Evolutionary conservation across 2,329 filamentous ascomycete genomes (phyloP).

Genomic region (Calonectria honghensis): DNA sequence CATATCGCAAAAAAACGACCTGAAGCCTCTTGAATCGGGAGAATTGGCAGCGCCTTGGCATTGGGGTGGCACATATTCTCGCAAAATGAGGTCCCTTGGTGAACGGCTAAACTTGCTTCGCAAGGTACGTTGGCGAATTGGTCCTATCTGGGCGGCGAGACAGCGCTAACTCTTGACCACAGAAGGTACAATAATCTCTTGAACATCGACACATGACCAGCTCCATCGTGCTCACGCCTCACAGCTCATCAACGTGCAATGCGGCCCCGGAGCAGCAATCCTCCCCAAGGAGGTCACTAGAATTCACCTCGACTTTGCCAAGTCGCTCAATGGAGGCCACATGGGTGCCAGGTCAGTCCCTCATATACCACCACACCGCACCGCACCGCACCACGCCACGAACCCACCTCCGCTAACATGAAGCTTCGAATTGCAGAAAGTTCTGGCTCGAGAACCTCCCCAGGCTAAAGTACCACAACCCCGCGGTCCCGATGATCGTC

Average conservation of each 20-base stretch:
- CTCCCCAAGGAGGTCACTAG: slow-evolving; percentile 85
- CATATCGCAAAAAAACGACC: slow-evolving; percentile 45
- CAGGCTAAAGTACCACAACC: slow-evolving; percentile 96
- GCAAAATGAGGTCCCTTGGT: slow-evolving; percentile 69
- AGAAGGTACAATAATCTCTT: slow-evolving; percentile 65
- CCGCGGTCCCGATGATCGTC: slow-evolving; percentile 87
- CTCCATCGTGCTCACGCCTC: slow-evolving; percentile 54
- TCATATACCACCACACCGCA: background rate
- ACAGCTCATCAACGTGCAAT: slow-evolving; percentile 83
- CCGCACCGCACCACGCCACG: background rate
- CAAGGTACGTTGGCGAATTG: slow-evolving; percentile 73
- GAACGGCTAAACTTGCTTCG: slow-evolving; percentile 85
- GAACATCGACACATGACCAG: slow-evolving; percentile 40
- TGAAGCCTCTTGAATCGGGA: slow-evolving; percentile 35
- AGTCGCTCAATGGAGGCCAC: slow-evolving; percentile 78
- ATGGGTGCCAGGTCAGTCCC: slow-evolving; percentile 80
- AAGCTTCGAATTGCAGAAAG: slow-evolving; percentile 73
- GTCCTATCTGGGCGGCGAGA: background rate
- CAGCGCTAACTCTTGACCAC: slow-evolving; percentile 47
- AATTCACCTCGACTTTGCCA: slow-evolving; percentile 84
- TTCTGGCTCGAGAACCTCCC: slow-evolving; percentile 92
- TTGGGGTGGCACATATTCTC: slow-evolving; percentile 41
- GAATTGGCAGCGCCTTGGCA: slow-evolving; percentile 45
- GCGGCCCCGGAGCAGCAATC: slow-evolving; percentile 88
- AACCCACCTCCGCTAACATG: slow-evolving; percentile 28